phyloP scores from a whole-genome alignment of 2,329 filamentous ascomycete species.

The Hortaea sp. region DNA sequence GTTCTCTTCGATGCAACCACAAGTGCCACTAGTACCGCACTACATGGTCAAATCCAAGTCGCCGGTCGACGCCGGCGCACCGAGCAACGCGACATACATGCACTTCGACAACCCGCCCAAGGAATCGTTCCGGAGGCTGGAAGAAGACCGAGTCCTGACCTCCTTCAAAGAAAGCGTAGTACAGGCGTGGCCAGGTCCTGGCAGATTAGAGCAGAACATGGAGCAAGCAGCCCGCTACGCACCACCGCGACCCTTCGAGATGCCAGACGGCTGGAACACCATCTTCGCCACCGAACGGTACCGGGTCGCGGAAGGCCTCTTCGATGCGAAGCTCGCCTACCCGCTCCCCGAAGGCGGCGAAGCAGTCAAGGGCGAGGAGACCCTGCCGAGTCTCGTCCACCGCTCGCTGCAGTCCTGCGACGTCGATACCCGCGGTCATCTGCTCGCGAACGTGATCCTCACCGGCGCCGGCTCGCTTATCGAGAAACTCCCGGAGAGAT shows the following conservation, averaged over 20 bases:
- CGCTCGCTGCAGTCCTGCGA: slow-evolving; percentile 70
- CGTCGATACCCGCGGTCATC: slow-evolving; percentile 71
- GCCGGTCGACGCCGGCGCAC: slow-evolving; percentile 73
- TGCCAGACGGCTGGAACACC: slow-evolving; percentile 93
- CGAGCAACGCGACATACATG: slow-evolving; percentile 65
- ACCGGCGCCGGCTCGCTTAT: slow-evolving; percentile 81
- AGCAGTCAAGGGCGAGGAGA: slow-evolving; percentile 54
- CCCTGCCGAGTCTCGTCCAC: slow-evolving; percentile 73
- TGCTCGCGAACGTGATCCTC: slow-evolving; percentile 84
- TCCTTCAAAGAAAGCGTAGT: slow-evolving; percentile 98
- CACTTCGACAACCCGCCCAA: slow-evolving; percentile 53
- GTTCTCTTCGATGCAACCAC: slow-evolving; percentile 57
- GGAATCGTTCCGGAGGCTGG: slow-evolving; percentile 66
- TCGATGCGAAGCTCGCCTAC: slow-evolving; percentile 72
- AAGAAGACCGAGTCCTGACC: slow-evolving; percentile 86
- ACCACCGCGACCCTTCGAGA: slow-evolving; percentile 84
- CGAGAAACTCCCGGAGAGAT: slow-evolving; percentile 82
- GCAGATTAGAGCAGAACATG: slow-evolving; percentile 59
- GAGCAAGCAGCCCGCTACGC: slow-evolving; percentile 59
- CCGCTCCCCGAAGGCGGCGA: slow-evolving; percentile 9
- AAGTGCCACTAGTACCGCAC: slow-evolving; percentile 69
- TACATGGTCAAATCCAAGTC: slow-evolving; percentile 83
- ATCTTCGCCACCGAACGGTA: slow-evolving; percentile 86
- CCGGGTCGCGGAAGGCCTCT: slow-evolving; percentile 77
- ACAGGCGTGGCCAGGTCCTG: slow-evolving; percentile 80